Base-by-base conservation (phyloP, 2,329 filamentous ascomycete genomes). In the Colletotrichum tropicale region DNA sequence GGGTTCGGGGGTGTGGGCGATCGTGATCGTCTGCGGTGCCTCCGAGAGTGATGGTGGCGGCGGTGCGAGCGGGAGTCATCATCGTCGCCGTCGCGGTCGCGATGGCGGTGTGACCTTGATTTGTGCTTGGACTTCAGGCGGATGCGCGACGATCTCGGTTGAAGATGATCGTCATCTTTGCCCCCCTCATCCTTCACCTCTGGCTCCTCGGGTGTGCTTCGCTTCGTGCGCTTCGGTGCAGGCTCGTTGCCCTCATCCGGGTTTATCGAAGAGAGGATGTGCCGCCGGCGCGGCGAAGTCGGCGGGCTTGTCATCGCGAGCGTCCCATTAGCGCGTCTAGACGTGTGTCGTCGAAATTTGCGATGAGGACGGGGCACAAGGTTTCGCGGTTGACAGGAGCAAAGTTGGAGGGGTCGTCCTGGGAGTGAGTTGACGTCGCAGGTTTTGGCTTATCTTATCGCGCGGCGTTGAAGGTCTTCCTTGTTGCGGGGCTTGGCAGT, bases 181-280 rank as follows among this genome's bases (percentile, higher is more conserved):
- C 26, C 69, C 36, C 24, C 65, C 10, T 52, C 8, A 56, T 30
- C 55, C 71, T 5, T 30, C 64, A 65, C 56, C 65, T 52, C 64
- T 38, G 32, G 48, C 16, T 43, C 61, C 56, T 24, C 48, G 18
- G 55, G 28, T 21, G 60, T 80, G 64, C 76, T 80, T 69, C 55
- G 56, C 67, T 67, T 65, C 32, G 56, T 60, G 30, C 21, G 24
- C 36, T 34, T 34, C 24, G 61, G n/a, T 28, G 62, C 60, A 18
- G 58, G 32, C 16, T 69, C 70, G 70, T 30, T 16, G 66, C 62
- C 15, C 10, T 72, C 68, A 6, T 83, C 82, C 8, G 83, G 85
- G 76, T 89, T 88, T 78, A 88, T 87, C 8, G 88, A 89, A 8
- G 86, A 87, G 21, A 90, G 83, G 24, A 89, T 88, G 60, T 87